These are phyloP conservation scores for Thermochaetoides thermophila DNA, from an alignment of 495 filamentous ascomycete genomes.

Conservation along the genomic window DNA sequence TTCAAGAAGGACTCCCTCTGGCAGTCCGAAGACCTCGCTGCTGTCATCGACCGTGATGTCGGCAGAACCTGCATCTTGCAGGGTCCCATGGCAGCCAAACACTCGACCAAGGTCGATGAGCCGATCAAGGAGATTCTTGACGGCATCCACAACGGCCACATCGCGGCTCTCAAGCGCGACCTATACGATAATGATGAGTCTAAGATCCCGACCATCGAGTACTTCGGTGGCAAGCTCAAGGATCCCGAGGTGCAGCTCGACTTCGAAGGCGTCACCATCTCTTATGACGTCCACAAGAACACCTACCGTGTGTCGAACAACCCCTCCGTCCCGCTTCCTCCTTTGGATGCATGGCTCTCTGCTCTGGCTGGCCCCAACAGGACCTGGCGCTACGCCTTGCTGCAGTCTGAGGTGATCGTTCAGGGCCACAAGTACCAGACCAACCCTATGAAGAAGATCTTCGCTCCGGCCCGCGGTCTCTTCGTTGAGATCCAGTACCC, in stretches of 20 bases:
- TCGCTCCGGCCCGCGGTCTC: constrained; percentile 70
- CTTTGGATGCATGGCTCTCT: constrained; percentile 65
- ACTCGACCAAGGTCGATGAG: constrained; percentile 77
- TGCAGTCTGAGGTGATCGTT: constrained; percentile 85
- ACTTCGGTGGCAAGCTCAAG: constrained; percentile 76
- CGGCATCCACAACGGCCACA: constrained; percentile 75
- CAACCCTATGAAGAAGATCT: constrained; percentile 84
- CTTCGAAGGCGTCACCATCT: constrained; percentile 67
- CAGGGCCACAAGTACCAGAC: constrained; percentile 95
- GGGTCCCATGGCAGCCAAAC: constrained; percentile 84
- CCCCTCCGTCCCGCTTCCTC: constrained; percentile 53
- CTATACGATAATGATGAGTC: constrained; percentile 60
- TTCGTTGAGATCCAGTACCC: constrained; percentile 77
- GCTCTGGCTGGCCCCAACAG: constrained; percentile 73
- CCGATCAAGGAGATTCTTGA: constrained; percentile 88
- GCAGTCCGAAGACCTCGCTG: constrained; percentile 95
- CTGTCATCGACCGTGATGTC: constrained; percentile 90
- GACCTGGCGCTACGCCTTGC: constrained; percentile 95
- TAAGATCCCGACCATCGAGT: constrained; percentile 73
- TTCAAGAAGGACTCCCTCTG: constrained; percentile 99
- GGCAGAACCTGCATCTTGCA: constrained; percentile 90
- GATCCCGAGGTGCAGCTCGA: constrained; percentile 47
- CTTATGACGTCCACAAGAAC: constrained; percentile 56
- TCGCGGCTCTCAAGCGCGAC: constrained; percentile 60
- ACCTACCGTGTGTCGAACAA: constrained; percentile 66